These are phyloP conservation scores for Leishmania braziliensis DNA, from an alignment of 208 protist genomes.

Conservation along the genomic window DNA sequence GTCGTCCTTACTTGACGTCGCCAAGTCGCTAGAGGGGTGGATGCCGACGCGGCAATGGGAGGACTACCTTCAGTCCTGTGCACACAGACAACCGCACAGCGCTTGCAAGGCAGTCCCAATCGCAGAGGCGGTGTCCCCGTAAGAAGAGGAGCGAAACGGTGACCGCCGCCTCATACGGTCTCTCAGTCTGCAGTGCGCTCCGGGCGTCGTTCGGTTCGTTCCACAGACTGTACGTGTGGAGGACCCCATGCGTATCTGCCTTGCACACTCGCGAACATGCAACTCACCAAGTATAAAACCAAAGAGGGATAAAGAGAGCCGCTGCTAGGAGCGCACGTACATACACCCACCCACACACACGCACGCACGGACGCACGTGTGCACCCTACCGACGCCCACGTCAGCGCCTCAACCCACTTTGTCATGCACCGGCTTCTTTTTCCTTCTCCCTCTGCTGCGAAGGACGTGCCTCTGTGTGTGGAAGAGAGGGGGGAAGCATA, in stretches of 20 bases:
- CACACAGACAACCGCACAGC: neutral
- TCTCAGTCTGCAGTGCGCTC: neutral
- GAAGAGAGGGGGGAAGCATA: neutral
- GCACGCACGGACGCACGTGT: neutral
- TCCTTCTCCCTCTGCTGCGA: neutral
- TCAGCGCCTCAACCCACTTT: neutral
- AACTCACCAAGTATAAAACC: neutral
- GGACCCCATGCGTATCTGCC: neutral
- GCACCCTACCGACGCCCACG: neutral
- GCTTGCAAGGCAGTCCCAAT: neutral
- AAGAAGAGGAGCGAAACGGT: neutral
- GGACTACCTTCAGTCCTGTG: conserved; percentile 1
- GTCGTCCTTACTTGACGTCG: conserved; percentile 21
- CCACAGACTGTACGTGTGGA: neutral
- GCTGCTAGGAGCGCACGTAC: neutral
- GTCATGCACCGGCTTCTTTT: neutral
- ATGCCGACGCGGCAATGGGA: conserved; percentile 35
- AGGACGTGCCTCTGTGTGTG: neutral
- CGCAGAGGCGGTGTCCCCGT: neutral
- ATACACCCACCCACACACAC: neutral
- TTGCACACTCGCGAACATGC: neutral
- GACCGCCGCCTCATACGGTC: neutral
- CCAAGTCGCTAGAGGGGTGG: conserved; percentile 40
- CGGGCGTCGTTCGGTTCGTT: neutral
- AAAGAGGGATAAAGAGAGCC: neutral